Evolutionary conservation across 768 basidiomycete species (phyloP), one percentile per base, ranked within the genome.

Genomic region (Leccinum broughii): DNA sequence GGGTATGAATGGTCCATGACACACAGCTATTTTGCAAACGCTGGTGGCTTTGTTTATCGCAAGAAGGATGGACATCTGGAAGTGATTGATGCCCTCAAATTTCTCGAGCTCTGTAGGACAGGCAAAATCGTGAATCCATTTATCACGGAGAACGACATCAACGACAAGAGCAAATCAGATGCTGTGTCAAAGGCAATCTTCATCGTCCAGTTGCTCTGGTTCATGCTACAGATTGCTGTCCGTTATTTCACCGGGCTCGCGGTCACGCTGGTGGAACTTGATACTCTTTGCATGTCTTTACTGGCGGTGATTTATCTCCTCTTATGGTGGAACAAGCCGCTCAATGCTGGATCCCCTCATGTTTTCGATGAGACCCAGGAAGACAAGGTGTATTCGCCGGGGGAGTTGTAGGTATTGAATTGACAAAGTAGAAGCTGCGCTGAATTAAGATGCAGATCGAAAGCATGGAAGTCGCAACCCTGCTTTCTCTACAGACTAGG

Each of bases 81-180:
- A 6, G 24, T 26, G 24, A 50, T 50, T 7, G 7, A 15, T 20
- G 24, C 49, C 9, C 49, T 10, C 20, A 3, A 10, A 50, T 50
- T 50, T 13, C 49, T 50, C 24, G 9, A 20, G 6, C 49, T 50
- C 15, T 50, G 49, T 8, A 10, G 28, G 24, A 5, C 3, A 6
- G 49, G 24, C 7, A 13, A 50, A 20, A 51, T 51, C 9, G 50
- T 30, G 9, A 51, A 53, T 34, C 52, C 30, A 7, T 4, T 35
- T 7, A 20, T 59, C 13, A 49, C 46, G 4, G 49, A 14, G 24
- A 24, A 59, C 30, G 58, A 59, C 2, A 54, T 57, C 22, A 30
- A 17, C 3, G 59, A 60, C 20, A 60, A 34, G 49, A 48, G 55
- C 55, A 60, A 46, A 34, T 52, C 55, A 1, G 59, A 56, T 48